Percentiles rank a stretch among this genome's conserved stretches.
Evolutionary conservation across 192 early-diverging fungal species (phyloP).

Genomic region (Gamsiella multidivaricata): DNA sequence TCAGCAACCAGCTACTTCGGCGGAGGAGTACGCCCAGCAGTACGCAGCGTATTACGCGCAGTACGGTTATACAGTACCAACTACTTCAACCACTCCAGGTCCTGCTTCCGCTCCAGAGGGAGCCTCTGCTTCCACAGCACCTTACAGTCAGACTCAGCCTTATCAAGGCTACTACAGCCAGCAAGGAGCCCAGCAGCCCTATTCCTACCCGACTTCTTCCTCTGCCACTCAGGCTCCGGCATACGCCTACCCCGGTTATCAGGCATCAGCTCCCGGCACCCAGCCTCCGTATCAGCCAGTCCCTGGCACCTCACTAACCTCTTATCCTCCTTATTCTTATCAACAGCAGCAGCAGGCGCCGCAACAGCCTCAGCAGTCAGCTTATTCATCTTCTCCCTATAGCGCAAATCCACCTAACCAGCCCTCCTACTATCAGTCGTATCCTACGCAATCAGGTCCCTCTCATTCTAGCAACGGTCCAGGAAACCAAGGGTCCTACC

Average conservation of each 20-base stretch:
- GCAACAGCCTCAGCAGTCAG: constrained; percentile 16
- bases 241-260: constrained; percentile 24
- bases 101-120: constrained; percentile 31
- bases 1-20: constrained; percentile 10
- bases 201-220: constrained; percentile 28
- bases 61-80: constrained; percentile 19
- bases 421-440: background rate
- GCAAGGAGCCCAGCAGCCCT: constrained; percentile 23
- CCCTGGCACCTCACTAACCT: constrained; percentile 36
- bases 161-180: constrained; percentile 39
- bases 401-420: constrained; percentile 11
- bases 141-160: constrained; percentile 18
- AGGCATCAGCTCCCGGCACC: constrained; percentile 3
- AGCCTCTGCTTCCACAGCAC: constrained; percentile 13
- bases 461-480: constrained; percentile 18
- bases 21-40: constrained; percentile 54
- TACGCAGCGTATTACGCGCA: constrained; percentile 48
- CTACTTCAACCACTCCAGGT: constrained; percentile 6
- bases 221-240: constrained; percentile 30
- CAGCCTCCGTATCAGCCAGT: constrained; percentile 8
- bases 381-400: constrained; percentile 46
- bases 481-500: constrained; percentile 1
- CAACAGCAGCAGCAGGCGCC: constrained; percentile 12
- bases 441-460: background rate
- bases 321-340: constrained; percentile 42